These are phyloP conservation scores for Beauveria bassiana DNA, from an alignment of 2,329 filamentous ascomycete genomes.

Conservation along the genomic window DNA sequence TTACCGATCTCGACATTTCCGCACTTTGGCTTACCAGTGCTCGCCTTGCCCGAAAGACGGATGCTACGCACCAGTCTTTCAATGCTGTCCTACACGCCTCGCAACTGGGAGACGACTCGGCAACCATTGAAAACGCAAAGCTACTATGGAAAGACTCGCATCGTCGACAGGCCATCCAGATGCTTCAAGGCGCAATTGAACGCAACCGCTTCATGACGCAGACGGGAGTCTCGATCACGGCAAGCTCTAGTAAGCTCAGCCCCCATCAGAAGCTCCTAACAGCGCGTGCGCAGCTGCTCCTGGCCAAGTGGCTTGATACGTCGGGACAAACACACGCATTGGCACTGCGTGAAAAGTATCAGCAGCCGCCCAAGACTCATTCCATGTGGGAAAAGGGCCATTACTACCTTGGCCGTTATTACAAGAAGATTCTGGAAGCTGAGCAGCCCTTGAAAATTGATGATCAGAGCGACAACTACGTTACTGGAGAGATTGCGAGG, in stretches of 20 bases:
- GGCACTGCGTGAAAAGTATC: slow-evolving; percentile 73
- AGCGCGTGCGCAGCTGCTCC: slow-evolving; percentile 75
- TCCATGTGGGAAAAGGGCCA: slow-evolving; percentile 90
- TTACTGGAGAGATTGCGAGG: slow-evolving; percentile 77
- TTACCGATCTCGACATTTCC: slow-evolving; percentile 67
- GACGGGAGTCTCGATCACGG: slow-evolving; percentile 21
- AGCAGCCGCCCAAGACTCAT: slow-evolving; percentile 64
- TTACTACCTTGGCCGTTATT: slow-evolving; percentile 93
- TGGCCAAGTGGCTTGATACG: slow-evolving; percentile 93
- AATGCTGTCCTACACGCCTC: slow-evolving; percentile 88
- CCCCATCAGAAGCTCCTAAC: slow-evolving; percentile 52
- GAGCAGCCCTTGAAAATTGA: slow-evolving; percentile 69
- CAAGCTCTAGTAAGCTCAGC: slow-evolving; percentile 26
- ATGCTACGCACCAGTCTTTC: slow-evolving; percentile 79
- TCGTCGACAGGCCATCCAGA: slow-evolving; percentile 89
- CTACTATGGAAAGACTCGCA: slow-evolving; percentile 90
- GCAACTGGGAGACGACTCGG: slow-evolving; percentile 73
- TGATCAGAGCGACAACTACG: slow-evolving; percentile 68
- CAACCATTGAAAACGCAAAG: slow-evolving; percentile 89
- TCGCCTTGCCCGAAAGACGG: slow-evolving; percentile 76
- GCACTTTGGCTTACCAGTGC: slow-evolving; percentile 80
- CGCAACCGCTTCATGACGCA: slow-evolving; percentile 63
- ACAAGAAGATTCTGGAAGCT: slow-evolving; percentile 90
- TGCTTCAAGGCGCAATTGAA: slow-evolving; percentile 76
- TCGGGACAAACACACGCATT: slow-evolving; percentile 88